A percentile compares a stretch with the other conserved stretches of the same genome.
Conservation (phyloP, 768 basidiomycete species). For the Hydnum rufescens region DNA sequence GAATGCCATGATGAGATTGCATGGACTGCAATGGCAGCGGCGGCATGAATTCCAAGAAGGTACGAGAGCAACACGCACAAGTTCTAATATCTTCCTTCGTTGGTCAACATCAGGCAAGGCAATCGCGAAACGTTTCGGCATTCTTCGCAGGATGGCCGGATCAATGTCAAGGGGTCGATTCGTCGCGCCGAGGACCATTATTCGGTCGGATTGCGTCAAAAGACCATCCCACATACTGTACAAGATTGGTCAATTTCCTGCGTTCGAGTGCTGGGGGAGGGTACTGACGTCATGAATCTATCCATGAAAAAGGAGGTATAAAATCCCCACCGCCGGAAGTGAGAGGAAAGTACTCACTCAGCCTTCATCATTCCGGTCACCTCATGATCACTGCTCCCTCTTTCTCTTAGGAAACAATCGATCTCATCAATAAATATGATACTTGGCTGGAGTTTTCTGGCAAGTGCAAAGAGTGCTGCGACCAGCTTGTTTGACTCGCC, state of each 20-base stretch:
- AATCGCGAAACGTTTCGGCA: conserved; percentile 92
- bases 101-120: conserved; percentile 60
- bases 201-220: conserved; percentile 56
- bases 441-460: conserved; percentile 77
- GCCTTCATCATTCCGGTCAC: conserved; percentile 99
- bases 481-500: conserved; percentile 92
- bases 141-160: conserved; percentile 71
- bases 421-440: conserved; percentile 99
- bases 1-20: too few relatives aligned
- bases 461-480: conserved; percentile 81
- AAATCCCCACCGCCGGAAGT: not conserved
- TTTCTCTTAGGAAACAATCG: conserved; percentile 80
- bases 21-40: too few relatives aligned
- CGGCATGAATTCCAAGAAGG: too few relatives aligned
- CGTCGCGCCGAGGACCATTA: conserved; percentile 85
- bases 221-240: conserved; percentile 87
- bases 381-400: conserved; percentile 81
- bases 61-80: conserved; percentile 39
- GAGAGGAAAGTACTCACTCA: conserved; percentile 20
- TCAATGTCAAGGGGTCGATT: conserved; percentile 90
- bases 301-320: not conserved
- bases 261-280: conserved; percentile 5
- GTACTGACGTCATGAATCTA: conserved; percentile 58
- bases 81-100: conserved; percentile 58
- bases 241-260: not conserved